Conservation (phyloP, 805 yeast species). For the Candida yuanshanica region DNA sequence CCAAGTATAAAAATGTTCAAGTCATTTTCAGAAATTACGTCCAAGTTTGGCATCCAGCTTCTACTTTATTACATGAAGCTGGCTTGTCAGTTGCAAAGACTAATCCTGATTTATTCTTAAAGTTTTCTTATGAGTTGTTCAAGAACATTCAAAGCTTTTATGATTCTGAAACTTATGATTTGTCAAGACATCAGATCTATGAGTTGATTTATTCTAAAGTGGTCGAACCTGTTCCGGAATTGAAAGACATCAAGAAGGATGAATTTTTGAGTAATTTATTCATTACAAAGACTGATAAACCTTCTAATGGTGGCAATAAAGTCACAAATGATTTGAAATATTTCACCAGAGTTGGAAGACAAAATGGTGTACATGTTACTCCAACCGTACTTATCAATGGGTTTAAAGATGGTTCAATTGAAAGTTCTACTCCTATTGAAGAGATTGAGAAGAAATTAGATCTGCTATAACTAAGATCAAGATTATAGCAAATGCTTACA, state of each 20-base stretch:
- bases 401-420: slow-evolving; percentile 47
- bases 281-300: slow-evolving; percentile 22
- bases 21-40: slow-evolving; percentile 64
- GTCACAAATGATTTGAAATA: slow-evolving; percentile 63
- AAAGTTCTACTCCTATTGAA: slow-evolving; percentile 52
- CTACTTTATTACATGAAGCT: slow-evolving; percentile 65
- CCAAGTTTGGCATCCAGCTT: slow-evolving; percentile 88
- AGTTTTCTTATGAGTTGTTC: slow-evolving; percentile 50
- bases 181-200: slow-evolving; percentile 52
- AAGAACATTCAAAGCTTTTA: slow-evolving; percentile 48
- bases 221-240: slow-evolving; percentile 29
- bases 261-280: slow-evolving; percentile 26
- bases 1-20: slow-evolving; percentile 44
- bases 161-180: slow-evolving; percentile 53
- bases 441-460: slow-evolving; percentile 26
- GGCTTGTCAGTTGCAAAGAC: slow-evolving; percentile 57
- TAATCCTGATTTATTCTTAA: slow-evolving; percentile 53
- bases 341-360: slow-evolving; percentile 67
- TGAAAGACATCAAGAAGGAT: slow-evolving; percentile 15
- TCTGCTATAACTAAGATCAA: neutral
- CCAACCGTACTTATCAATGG: slow-evolving; percentile 78
- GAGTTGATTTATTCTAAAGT: slow-evolving; percentile 47
- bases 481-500: too few relatives aligned
- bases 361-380: slow-evolving; percentile 77
- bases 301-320: slow-evolving; percentile 52